These are phyloP conservation scores for Geranomyces variabilis DNA, from an alignment of 192 early-diverging fungal species.

Conservation along the genomic window DNA sequence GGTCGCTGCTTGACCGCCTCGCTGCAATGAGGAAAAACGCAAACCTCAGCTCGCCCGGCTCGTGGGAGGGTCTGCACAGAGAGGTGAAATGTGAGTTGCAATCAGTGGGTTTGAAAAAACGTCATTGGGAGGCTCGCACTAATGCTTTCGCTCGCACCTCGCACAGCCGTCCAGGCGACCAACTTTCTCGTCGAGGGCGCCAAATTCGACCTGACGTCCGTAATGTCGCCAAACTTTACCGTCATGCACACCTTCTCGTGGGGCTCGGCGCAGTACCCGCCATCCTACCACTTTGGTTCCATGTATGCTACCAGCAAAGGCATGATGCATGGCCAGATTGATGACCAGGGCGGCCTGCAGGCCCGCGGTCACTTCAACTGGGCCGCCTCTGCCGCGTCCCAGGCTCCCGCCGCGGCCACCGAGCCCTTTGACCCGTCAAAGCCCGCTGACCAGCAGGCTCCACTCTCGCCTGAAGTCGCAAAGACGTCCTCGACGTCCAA, in stretches of 20 bases:
- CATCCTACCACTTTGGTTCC: constrained; percentile 90
- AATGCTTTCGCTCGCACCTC: not conserved
- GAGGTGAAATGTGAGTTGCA: constrained; percentile 72
- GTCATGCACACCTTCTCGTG: constrained; percentile 90
- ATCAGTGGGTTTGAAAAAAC: not conserved
- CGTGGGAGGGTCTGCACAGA: constrained; percentile 78
- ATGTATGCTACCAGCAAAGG: constrained; percentile 81
- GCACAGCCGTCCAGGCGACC: constrained; percentile 80
- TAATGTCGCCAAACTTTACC: constrained; percentile 94
- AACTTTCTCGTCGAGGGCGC: constrained; percentile 94
- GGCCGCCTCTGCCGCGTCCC: constrained; percentile 65
- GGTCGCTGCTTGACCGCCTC: constrained; percentile 14
- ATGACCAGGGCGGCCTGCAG: constrained; percentile 85
- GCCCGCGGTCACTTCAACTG: constrained; percentile 83
- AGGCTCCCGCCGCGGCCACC: constrained; percentile 26
- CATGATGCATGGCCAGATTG: constrained; percentile 91
- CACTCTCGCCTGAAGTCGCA: constrained; percentile 35
- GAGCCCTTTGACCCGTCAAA: constrained; percentile 40
- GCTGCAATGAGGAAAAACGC: constrained; percentile 33
- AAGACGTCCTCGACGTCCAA: constrained; percentile 45
- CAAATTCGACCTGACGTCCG: constrained; percentile 88
- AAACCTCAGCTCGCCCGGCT: constrained; percentile 78
- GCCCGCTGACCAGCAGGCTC: constrained; percentile 37
- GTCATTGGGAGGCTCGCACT: not conserved
- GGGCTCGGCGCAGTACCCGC: constrained; percentile 74